Base-by-base conservation (phyloP, 306 rosid genomes). In the Aeschynomene evenia region DNA sequence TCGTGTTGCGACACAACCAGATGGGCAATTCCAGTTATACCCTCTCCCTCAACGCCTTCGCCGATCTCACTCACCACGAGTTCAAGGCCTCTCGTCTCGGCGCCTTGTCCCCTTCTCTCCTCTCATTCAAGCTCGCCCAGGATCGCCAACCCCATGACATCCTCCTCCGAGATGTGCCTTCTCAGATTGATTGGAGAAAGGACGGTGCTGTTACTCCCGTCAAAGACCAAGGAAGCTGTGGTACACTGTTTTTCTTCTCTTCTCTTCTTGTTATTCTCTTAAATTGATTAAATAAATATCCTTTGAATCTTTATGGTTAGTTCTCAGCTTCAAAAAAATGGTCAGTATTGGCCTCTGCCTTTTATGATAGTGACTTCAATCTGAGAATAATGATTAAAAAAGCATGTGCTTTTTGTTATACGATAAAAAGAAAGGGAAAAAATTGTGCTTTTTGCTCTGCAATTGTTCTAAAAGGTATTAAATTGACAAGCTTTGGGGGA, bases 151-250 rank as follows among this genome's bases (percentile, higher is more conserved):
- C 70, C 10, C 45, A 4, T 9, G 12, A 11, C 55, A 20, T 61
- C 12, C 51, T 28, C 15, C 31, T 13, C 20, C 71, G 31, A 28
- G 6, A 81, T 12, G 63, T 82, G 76, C 95, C 98, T 71, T 78
- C 85, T 65, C 78, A 89, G 69, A n/a, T 90, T 39, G 98, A 90
- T 82, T 93, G 98, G 96, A 84, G 97, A 83, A 63, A 88, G 26
- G 55, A 74, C 19, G 97, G 88, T 5, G 97, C 91, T 0, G 98
- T 90, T 14, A 85, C 95, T 46, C 15, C 68, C 20, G 92, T 93
- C 75, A 93, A 93, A 60, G 94, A 90, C 76, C 97, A 93, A 83
- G 90, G 85, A 60, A 83, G 84, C 61, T 93, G 98, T 15, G 98
- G 97, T 90, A 82, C 59, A 80, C 59, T n/a, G n/a, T n/a, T n/a